Base-by-base conservation (phyloP, 179 eudicot genomes). In the Silene noctiflora region DNA sequence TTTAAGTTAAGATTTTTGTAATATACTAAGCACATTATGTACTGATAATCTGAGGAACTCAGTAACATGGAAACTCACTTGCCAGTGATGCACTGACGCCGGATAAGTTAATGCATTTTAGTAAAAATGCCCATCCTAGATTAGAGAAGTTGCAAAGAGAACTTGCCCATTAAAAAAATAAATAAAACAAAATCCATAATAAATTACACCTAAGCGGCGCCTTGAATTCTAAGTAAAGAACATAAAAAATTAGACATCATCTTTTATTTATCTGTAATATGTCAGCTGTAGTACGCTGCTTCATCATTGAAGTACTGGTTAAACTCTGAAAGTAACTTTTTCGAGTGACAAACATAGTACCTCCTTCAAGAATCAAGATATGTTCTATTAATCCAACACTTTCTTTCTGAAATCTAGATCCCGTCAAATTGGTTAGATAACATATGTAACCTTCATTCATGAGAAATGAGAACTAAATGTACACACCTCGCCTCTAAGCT, bases 401-500 rank as follows among this genome's bases (percentile, higher is more conserved):
- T 61, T 20, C 31, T 61, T 21, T 61, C 31, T 61, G 29, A 61
- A 24, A 22, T 56, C 71, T 39, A 31, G 46, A 10, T 67, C 16
- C 5, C 17, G 48, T 13, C 46, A 8, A 21, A 51, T 71, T 46
- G 21, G 33, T 46, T 27, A 44, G 59, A 16, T 46, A 25, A 16
- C 39, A 55, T 17, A 59, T 9, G n/a, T 44, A 53, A 27, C 56
- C 31, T 51, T 27, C 33, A 46, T 46, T 53, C 8, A 21, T 69
- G 33, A 71, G 67, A 31, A 48, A 42, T 29, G 29, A 71, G 24
- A 73, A 73, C 10, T 19, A 31, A 24, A 60, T 51, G 24, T 61
- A 69, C 81, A 14, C 46, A 86, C 88, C 88, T 83, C 85, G 79
- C 88, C 86, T 79, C 85, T 86, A 19, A 86, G 79, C 77, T 83